These are phyloP conservation scores for Oryza glumipatula DNA, from an alignment of 176 grass and related monocot genomes.

Conservation along the genomic window DNA sequence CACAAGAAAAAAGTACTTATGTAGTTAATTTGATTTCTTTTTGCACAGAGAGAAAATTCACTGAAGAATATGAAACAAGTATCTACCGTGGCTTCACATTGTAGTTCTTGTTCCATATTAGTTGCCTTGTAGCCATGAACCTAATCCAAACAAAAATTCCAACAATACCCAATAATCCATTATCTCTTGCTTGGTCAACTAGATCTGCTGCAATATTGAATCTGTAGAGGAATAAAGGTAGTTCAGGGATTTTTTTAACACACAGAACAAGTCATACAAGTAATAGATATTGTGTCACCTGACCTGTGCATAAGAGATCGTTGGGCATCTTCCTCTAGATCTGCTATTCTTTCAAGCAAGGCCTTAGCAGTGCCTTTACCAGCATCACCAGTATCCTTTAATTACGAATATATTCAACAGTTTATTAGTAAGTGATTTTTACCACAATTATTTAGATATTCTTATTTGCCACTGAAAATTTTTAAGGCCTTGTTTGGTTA, in stretches of 20 bases:
- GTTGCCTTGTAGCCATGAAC: constrained; percentile 92
- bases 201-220: constrained; percentile 98
- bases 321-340: constrained; percentile 89
- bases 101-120: constrained; percentile 98
- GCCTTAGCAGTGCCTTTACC: constrained; percentile 81
- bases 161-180: constrained; percentile 74
- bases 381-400: constrained; percentile 70
- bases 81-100: constrained; percentile 98
- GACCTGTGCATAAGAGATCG: constrained; percentile 99
- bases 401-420: constrained; percentile 45
- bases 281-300: constrained; percentile 36
- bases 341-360: constrained; percentile 82
- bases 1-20: constrained; percentile 15
- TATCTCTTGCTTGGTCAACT: constrained; percentile 68
- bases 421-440: constrained; percentile 28
- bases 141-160: constrained; percentile 96
- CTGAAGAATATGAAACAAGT: constrained; percentile 40
- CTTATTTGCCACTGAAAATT: not conserved
- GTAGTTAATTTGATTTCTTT: not conserved
- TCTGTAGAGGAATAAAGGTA: constrained; percentile 47
- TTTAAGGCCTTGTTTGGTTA: not conserved
- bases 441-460: not conserved
- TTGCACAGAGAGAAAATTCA: constrained; percentile 5
- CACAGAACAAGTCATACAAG: constrained; percentile 18
- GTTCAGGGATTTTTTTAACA: constrained; percentile 18